Conservation (phyloP, 495 filamentous ascomycete species). For the Friedmanniomyces endolithicus region DNA sequence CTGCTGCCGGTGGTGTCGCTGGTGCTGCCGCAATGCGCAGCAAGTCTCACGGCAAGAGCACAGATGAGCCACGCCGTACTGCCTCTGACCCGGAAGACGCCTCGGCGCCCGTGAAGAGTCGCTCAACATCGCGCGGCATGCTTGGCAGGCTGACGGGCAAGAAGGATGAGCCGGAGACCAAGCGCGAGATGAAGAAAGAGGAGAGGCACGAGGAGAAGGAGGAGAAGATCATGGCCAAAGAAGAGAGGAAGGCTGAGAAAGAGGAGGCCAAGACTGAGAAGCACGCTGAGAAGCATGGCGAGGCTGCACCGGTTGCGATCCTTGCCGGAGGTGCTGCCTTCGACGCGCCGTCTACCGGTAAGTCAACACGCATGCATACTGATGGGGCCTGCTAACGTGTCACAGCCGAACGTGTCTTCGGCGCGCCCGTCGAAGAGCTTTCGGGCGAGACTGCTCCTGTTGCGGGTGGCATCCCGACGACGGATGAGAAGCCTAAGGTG, state of each 20-base stretch:
- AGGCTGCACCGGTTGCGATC: not conserved
- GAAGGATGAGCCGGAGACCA: conserved; percentile 40
- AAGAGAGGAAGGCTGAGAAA: conserved; percentile 17
- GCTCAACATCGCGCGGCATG: conserved; percentile 72
- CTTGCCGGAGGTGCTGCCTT: conserved; percentile 4
- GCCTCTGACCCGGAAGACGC: conserved; percentile 33
- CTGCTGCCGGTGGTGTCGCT: conserved; percentile 23
- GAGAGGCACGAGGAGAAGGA: conserved; percentile 40
- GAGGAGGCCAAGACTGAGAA: conserved; percentile 20
- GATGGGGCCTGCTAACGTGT: conserved; percentile 3
- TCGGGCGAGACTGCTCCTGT: conserved; percentile 1
- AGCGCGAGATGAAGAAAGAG: conserved; percentile 37
- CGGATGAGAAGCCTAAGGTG: conserved; percentile 24
- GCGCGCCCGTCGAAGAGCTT: conserved; percentile 11
- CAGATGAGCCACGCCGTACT: conserved; percentile 23
- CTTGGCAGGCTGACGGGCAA: conserved; percentile 66
- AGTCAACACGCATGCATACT: not conserved
- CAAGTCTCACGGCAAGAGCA: conserved; percentile 28
- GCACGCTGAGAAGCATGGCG: conserved; percentile 17
- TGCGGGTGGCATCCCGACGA: conserved; percentile 11
- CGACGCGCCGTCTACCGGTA: conserved; percentile 15
- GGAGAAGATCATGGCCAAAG: conserved; percentile 27
- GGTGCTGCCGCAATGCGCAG: conserved; percentile 21
- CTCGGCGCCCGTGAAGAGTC: conserved; percentile 33
- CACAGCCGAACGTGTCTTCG: conserved; percentile 13